A percentile compares a stretch with the other conserved stretches of the same genome.
These are phyloP conservation scores for Sinapis alba DNA, from an alignment of 441 rosid species.

Conservation along the genomic window DNA sequence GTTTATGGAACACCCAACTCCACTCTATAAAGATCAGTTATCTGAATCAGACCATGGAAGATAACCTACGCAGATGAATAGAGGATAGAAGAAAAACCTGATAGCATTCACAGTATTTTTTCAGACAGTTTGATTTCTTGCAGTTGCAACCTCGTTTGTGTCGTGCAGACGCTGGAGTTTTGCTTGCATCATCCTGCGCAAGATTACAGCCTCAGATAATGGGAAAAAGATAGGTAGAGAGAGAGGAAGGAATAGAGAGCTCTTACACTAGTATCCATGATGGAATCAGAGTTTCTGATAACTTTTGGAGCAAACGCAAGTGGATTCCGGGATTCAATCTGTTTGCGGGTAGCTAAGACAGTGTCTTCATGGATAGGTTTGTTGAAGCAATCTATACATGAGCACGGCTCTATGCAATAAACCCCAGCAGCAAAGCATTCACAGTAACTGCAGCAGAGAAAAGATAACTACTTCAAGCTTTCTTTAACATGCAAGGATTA, in stretches of 20 bases:
- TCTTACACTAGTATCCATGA: constrained; percentile 68
- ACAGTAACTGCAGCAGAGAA: constrained; percentile 73
- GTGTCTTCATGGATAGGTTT: constrained; percentile 96
- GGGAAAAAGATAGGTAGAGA: background rate
- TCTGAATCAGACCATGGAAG: background rate
- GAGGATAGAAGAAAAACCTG: constrained; percentile 59
- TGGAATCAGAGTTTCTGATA: constrained; percentile 66
- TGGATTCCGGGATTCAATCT: constrained; percentile 98
- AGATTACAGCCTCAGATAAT: constrained; percentile 26
- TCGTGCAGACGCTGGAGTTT: constrained; percentile 97
- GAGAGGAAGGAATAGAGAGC: constrained; percentile 13
- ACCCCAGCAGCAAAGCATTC: constrained; percentile 99
- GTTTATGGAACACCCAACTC: constrained; percentile 96
- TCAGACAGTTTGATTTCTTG: constrained; percentile 95
- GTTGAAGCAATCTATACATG: constrained; percentile 96
- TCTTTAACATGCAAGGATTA: background rate
- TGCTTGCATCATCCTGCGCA: constrained; percentile 76
- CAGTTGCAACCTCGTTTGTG: constrained; percentile 99
- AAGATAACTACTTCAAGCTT: constrained; percentile 1
- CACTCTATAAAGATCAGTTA: constrained; percentile 59
- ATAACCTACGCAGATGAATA: background rate
- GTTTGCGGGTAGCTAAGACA: constrained; percentile 95
- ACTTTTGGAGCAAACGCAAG: constrained; percentile 99
- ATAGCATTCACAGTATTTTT: constrained; percentile 99
- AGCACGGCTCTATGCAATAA: constrained; percentile 96